phyloP scores from a whole-genome alignment of 2,329 filamentous ascomycete species.

The Elsinoe fawcettii region DNA sequence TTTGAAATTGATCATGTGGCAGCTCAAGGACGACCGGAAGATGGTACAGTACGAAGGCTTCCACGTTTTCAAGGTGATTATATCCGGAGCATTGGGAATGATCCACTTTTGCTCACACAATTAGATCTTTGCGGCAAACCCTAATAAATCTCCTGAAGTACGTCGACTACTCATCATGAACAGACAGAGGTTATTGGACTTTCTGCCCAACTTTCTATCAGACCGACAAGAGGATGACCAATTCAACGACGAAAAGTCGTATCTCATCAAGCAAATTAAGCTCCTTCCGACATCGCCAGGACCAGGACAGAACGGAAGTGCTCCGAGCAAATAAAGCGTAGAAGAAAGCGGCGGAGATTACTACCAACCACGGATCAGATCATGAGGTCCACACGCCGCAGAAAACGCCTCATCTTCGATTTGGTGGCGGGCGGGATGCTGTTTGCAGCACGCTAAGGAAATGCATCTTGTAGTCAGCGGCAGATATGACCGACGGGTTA shows the following conservation, averaged over 20 bases:
- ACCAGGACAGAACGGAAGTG: background rate
- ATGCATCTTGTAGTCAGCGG: background rate
- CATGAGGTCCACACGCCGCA: background rate
- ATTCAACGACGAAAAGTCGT: constrained; percentile 96
- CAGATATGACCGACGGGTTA: background rate
- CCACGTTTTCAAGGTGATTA: constrained; percentile 80
- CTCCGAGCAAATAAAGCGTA: background rate
- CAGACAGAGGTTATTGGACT: constrained; percentile 78
- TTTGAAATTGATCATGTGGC: constrained; percentile 96
- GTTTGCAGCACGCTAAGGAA: background rate
- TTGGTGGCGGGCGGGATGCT: background rate
- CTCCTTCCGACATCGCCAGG: constrained; percentile 23
- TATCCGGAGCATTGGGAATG: background rate
- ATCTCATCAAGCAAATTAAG: constrained; percentile 84
- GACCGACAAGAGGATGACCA: constrained; percentile 96
- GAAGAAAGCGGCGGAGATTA: background rate
- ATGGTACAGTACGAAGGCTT: constrained; percentile 99
- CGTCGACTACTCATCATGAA: constrained; percentile 96
- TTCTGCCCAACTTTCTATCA: constrained; percentile 84
- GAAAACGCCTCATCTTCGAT: background rate
- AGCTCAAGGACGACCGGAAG: constrained; percentile 87
- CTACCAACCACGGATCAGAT: background rate
- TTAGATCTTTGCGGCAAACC: constrained; percentile 92
- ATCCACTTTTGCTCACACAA: constrained; percentile 17
- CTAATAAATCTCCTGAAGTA: constrained; percentile 93